Conservation (phyloP, 345 rosid genomes). For the Linum lewisii region DNA sequence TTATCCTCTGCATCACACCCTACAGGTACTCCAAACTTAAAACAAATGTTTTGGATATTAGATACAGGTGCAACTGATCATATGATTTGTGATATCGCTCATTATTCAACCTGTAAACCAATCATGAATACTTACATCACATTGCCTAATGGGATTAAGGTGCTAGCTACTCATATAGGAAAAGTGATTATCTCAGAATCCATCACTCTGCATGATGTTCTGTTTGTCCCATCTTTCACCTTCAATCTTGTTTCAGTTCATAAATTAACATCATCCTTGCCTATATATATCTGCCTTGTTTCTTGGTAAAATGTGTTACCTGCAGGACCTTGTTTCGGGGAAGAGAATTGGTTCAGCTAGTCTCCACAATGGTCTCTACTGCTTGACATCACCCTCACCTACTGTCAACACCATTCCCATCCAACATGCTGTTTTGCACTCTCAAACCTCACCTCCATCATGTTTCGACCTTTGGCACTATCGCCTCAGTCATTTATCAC, state of each 20-base stretch:
- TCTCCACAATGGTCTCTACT: neutral
- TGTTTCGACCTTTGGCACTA: neutral
- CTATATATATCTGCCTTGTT: neutral
- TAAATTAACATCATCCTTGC: neutral
- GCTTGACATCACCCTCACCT: too few species aligned
- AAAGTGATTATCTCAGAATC: neutral
- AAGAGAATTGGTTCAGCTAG: neutral
- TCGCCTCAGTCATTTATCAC: too few species aligned
- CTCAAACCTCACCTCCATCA: neutral
- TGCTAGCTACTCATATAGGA: neutral
- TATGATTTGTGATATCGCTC: neutral
- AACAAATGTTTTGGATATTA: neutral
- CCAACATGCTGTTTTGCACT: neutral
- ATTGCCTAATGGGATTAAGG: neutral
- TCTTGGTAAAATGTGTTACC: too few species aligned
- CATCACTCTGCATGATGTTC: neutral
- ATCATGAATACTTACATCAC: neutral
- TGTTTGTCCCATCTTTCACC: neutral
- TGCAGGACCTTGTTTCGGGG: too few species aligned
- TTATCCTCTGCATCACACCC: too few species aligned
- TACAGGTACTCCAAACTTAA: too few species aligned
- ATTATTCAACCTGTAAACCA: neutral
- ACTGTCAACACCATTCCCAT: neutral
- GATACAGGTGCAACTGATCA: neutral
- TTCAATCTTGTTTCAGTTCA: neutral